Conservation (phyloP, 352 stramenopile species). For the Aphanomyces stellatus region DNA sequence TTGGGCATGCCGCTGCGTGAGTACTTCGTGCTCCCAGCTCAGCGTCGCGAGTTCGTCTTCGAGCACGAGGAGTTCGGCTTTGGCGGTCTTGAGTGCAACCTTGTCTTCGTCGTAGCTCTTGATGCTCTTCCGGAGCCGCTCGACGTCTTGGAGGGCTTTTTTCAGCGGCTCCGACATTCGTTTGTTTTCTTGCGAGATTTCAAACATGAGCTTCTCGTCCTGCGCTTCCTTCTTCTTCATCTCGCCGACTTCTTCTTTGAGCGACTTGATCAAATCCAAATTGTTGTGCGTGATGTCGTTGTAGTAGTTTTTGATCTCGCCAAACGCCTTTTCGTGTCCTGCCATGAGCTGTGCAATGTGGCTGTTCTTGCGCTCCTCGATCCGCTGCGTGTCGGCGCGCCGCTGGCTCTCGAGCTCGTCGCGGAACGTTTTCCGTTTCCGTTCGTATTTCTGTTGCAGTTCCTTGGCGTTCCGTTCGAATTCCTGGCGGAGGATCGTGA, state of each 20-base stretch:
- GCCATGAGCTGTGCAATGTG: slow-evolving; percentile 91
- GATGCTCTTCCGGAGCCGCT: slow-evolving; percentile 57
- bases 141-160: slow-evolving; percentile 67
- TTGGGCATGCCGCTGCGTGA: slow-evolving; percentile 80
- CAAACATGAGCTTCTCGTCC: slow-evolving; percentile 92
- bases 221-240: slow-evolving; percentile 93
- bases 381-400: slow-evolving; percentile 79
- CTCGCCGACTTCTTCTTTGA: slow-evolving; percentile 92
- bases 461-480: slow-evolving; percentile 89
- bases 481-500: slow-evolving; percentile 86
- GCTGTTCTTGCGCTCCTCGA: slow-evolving; percentile 89
- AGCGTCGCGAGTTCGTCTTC: slow-evolving; percentile 86
- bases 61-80: slow-evolving; percentile 71
- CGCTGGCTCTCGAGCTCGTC: slow-evolving; percentile 73
- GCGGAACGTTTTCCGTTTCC: slow-evolving; percentile 69
- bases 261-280: slow-evolving; percentile 91
- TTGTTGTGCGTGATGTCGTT: slow-evolving; percentile 97
- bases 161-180: slow-evolving; percentile 92
- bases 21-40: slow-evolving; percentile 91
- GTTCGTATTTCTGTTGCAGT: slow-evolving; percentile 83
- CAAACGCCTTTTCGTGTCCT: slow-evolving; percentile 89
- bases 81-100: slow-evolving; percentile 47
- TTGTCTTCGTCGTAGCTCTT: slow-evolving; percentile 63
- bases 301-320: slow-evolving; percentile 96
- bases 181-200: slow-evolving; percentile 94